A percentile compares a stretch with the other conserved stretches of the same genome.
Conservation (phyloP, 2,329 filamentous ascomycete species). For the Septoria petroselini region DNA sequence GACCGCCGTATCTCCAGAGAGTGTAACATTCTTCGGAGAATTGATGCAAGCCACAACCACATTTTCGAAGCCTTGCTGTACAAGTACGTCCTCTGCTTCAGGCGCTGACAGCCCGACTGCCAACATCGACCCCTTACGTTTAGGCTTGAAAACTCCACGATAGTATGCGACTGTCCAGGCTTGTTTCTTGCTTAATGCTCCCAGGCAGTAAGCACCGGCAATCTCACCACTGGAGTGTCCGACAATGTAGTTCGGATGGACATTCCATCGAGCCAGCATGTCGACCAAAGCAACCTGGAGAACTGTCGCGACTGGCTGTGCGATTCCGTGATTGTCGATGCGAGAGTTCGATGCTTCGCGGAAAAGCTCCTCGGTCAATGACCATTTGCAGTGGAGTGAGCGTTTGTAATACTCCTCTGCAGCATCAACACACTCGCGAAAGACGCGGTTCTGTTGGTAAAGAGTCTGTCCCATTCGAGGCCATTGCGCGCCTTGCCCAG, state of each 20-base stretch:
- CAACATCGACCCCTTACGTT: slow-evolving; percentile 14
- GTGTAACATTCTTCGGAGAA: slow-evolving; percentile 42
- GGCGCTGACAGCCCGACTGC: slow-evolving; percentile 7
- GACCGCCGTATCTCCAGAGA: slow-evolving; percentile 42
- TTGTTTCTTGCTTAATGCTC: slow-evolving; percentile 20
- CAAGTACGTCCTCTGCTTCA: background rate
- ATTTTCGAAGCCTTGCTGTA: slow-evolving; percentile 5
- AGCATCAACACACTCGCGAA: slow-evolving; percentile 1
- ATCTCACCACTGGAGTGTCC: slow-evolving; percentile 39
- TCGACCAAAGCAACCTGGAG: slow-evolving; percentile 21
- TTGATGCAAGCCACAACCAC: slow-evolving; percentile 35
- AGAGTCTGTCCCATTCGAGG: slow-evolving; percentile 17
- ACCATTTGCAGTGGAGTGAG: slow-evolving; percentile 3
- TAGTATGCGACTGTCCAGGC: slow-evolving; percentile 22
- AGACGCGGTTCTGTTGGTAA: background rate
- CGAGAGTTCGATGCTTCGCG: slow-evolving; percentile 42
- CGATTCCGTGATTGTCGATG: slow-evolving; percentile 34
- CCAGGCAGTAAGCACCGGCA: slow-evolving; percentile 35
- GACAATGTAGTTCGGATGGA: slow-evolving; percentile 28
- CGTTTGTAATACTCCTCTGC: background rate
- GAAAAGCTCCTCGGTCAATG: slow-evolving; percentile 37
- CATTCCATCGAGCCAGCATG: slow-evolving; percentile 18
- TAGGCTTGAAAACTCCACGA: slow-evolving; percentile 17
- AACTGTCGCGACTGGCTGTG: slow-evolving; percentile 28
- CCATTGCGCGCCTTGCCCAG: slow-evolving; percentile 26